Evolutionary conservation across 108 stramenopile species (phyloP).

Genomic region (Pseudonitzschia pungens): DNA sequence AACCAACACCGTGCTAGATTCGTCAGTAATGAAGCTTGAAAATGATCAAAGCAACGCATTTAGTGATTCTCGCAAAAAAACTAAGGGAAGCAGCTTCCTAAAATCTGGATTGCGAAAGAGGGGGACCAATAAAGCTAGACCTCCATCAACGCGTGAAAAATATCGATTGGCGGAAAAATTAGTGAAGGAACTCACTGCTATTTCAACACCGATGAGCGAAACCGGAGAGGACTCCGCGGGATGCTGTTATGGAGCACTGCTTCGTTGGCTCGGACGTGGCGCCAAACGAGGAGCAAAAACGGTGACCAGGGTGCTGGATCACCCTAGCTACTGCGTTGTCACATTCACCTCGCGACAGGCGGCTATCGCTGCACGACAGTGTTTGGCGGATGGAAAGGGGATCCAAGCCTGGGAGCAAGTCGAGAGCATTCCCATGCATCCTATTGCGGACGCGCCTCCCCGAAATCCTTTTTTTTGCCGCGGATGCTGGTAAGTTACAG

Average conservation of each 20-base stretch:
- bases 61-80: neutral
- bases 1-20: neutral
- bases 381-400: conserved; percentile 79
- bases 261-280: neutral
- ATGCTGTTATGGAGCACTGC: neutral
- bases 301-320: conserved; percentile 9
- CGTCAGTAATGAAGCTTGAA: neutral
- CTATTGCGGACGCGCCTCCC: conserved; percentile 84
- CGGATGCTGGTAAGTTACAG: conserved; percentile 63
- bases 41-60: neutral
- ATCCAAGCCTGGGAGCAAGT: conserved; percentile 59
- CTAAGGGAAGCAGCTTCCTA: neutral
- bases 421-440: conserved; percentile 69
- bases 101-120: conserved; percentile 3
- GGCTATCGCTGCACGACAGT: conserved; percentile 78
- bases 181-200: conserved; percentile 1
- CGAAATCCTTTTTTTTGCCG: conserved; percentile 70
- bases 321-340: conserved; percentile 76
- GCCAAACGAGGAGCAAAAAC: neutral
- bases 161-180: conserved; percentile 8
- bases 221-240: neutral
- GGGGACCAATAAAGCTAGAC: neutral
- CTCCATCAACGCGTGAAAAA: neutral
- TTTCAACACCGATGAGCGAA: neutral
- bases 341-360: conserved; percentile 82